phyloP scores from a whole-genome alignment of 768 basidiomycete species.

The Serendipita sp. region DNA sequence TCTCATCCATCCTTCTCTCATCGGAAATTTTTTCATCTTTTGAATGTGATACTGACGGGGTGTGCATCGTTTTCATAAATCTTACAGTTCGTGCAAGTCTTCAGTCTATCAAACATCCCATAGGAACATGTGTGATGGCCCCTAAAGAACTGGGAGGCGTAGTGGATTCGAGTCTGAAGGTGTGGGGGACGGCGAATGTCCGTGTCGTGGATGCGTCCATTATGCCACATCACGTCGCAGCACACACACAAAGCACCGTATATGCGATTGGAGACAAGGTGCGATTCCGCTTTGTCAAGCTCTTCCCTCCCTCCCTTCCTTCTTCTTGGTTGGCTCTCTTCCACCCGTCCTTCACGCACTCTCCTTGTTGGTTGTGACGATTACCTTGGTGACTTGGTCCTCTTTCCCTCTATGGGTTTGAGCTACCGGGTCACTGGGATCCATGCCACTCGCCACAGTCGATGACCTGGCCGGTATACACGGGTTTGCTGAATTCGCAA shows the following conservation, averaged over 20 bases:
- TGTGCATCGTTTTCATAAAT: neutral
- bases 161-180: constrained; percentile 15
- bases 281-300: neutral
- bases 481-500: too few species aligned
- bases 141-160: constrained; percentile 15
- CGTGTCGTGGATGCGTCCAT: constrained; percentile 14
- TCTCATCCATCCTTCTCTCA: neutral
- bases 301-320: neutral
- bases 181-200: constrained; percentile 19
- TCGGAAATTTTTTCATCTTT: too few species aligned
- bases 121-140: constrained; percentile 13
- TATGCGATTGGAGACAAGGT: constrained; percentile 6
- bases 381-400: too few species aligned
- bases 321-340: too few species aligned
- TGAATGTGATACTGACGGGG: neutral
- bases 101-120: constrained; percentile 6
- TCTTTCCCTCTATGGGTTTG: too few species aligned
- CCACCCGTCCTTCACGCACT: too few species aligned
- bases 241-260: neutral
- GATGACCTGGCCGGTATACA: too few species aligned
- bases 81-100: neutral
- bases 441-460: too few species aligned
- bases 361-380: too few species aligned
- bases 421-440: too few species aligned
- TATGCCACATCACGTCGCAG: constrained; percentile 10